Base-by-base conservation (phyloP, 1,139 yeast species). In the Saccharomyces hybrid region DNA sequence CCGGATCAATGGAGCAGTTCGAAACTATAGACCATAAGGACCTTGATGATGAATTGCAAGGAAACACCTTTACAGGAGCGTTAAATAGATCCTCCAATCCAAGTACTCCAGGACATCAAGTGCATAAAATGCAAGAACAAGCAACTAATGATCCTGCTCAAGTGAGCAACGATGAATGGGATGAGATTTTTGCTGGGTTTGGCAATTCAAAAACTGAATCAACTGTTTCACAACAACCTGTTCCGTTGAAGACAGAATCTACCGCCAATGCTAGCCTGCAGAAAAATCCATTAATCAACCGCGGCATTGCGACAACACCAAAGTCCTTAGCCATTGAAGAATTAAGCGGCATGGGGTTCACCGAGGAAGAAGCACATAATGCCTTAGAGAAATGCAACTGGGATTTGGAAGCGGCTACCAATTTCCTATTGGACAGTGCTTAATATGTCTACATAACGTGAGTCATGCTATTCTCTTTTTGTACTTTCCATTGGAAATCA, bases 281-380 rank as follows among this genome's bases (percentile, higher is more conserved):
- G 16, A 28, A 28, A n/a, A n/a, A 23, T 13, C 56, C 58, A 2
- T 64, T 59, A 8, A 57, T 58, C 14, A 68, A 69, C 52, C 67
- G 73, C 46, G 65, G 64, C 26, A 62, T 73, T 55, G 76, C 76
- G 0, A 71, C 75, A 0, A 73, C 77, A 1, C 77, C 77, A 14
- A 72, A 70, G 51, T 70, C 76, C 3, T 65, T 78, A 49, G 83
- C 86, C 0, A 75, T 88, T 41, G 86, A 84, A 60, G 96, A 89
- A 68, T 75, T 91, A 60, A 81, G 83, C 23, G 91, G 93, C 42
- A 91, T 91, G 97, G 98, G 98, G 1, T 91, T 91, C 68, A 80
- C 82, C 41, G 78, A 79, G 57, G 74, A 75, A 0, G 84, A 83
- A 55, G 89, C 93, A 1, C 64, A 77, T 9, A 78, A 76, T 8